Evolutionary conservation across 108 stramenopile genomes (phyloP).

Genomic region (Seminavis robusta): DNA sequence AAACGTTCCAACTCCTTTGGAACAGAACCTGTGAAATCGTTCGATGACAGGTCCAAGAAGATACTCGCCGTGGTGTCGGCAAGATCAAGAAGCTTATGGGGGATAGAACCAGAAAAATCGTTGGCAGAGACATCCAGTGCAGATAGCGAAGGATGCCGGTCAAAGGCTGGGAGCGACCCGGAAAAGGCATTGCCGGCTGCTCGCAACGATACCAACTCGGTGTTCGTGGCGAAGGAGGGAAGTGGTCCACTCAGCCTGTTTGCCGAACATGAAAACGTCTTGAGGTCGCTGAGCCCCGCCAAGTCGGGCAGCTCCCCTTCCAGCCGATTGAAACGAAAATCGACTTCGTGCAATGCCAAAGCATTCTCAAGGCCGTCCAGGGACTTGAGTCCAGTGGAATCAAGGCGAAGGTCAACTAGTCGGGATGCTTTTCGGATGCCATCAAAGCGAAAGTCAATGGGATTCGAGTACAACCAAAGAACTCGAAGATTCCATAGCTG

Average conservation of each 20-base stretch:
- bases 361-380: constrained; percentile 61
- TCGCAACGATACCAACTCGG: constrained; percentile 2
- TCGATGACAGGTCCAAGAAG: not conserved
- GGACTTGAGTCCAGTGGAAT: constrained; percentile 68
- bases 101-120: not conserved
- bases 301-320: constrained; percentile 48
- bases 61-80: not conserved
- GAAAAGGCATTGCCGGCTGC: constrained; percentile 1
- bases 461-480: constrained; percentile 83
- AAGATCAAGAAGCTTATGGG: not conserved
- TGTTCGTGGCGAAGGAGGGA: not conserved
- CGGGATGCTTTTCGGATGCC: constrained; percentile 69
- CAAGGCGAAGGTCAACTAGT: constrained; percentile 64
- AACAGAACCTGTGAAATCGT: too few relatives aligned
- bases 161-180: constrained; percentile 1
- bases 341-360: constrained; percentile 50
- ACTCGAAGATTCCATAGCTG: constrained; percentile 53
- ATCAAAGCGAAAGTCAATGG: constrained; percentile 65
- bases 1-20: too few relatives aligned
- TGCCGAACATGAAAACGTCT: not conserved
- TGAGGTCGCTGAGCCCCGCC: not conserved
- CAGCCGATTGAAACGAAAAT: constrained; percentile 79
- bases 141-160: not conserved
- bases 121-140: not conserved
- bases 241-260: not conserved